Percentiles rank a stretch among this genome's conserved stretches.
Evolutionary conservation across 768 basidiomycete species (phyloP).

Genomic region (Calocera cornea): DNA sequence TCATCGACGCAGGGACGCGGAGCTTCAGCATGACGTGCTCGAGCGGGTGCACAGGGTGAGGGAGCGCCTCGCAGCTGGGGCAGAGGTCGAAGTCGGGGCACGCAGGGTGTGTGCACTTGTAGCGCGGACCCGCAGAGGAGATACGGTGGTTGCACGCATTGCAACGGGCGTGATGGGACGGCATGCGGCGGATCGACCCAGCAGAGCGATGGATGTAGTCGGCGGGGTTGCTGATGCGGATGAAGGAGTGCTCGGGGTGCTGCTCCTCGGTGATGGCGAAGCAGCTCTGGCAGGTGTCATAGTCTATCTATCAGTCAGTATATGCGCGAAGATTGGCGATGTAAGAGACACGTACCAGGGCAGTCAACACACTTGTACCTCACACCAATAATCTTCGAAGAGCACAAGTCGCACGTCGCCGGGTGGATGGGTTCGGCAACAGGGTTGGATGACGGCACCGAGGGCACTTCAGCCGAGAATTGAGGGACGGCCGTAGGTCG

Average conservation of each 20-base stretch:
- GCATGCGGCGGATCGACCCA: not conserved
- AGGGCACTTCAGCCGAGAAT: not conserved
- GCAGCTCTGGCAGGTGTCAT: constrained; percentile 14
- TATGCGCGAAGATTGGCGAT: not conserved
- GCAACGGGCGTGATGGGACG: constrained; percentile 45
- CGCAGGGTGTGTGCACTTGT: constrained; percentile 70
- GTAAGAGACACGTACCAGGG: constrained; percentile 31
- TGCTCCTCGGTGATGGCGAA: constrained; percentile 48
- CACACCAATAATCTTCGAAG: constrained; percentile 42
- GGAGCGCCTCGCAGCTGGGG: constrained; percentile 60
- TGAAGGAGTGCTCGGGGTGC: constrained; percentile 65
- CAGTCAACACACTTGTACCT: constrained; percentile 76
- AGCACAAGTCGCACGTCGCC: constrained; percentile 47
- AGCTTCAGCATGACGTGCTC: constrained; percentile 68
- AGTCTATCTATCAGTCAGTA: constrained; percentile 6
- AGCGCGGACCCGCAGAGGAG: constrained; percentile 39
- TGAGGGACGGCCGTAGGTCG: not conserved
- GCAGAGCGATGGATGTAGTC: constrained; percentile 31
- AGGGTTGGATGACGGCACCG: not conserved
- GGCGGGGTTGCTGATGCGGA: constrained; percentile 39
- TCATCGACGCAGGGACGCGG: constrained; percentile 22
- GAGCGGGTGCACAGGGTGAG: constrained; percentile 58
- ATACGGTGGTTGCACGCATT: constrained; percentile 46
- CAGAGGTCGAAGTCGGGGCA: constrained; percentile 80
- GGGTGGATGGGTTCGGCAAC: constrained; percentile 8